Evolutionary conservation across 2,329 filamentous ascomycete species (phyloP), one percentile per base, ranked within the genome.

Genomic region (Colletotrichum orchidophilum): DNA sequence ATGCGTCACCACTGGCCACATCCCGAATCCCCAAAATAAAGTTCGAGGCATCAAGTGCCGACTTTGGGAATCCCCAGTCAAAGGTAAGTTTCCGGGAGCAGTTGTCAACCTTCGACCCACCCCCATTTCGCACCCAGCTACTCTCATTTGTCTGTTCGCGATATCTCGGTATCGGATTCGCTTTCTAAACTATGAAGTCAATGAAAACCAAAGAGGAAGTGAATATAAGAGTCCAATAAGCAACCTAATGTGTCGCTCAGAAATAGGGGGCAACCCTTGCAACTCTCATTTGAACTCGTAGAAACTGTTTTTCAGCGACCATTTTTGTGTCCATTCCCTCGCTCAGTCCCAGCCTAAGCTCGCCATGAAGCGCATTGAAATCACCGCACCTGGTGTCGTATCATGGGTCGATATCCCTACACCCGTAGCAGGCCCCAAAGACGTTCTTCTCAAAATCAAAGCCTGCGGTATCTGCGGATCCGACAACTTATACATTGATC

Each of bases 391-490:
- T 0, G 57, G 64, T 5, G n/a, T 35, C 3, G n/a, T 62, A 6
- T 52, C 55, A 15, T 66, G 64, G 64, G 64, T 66, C 18, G 57
- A 66, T 3, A n/a, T 54, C 31, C 64, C 64, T 3, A 31, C 21
- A 9, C 64, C 64, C 12, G 35, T 54, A 7, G 35, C 46, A 3
- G 64, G 64, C 2, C 64, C 64, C 1, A 61, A 62, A 3, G 64
- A 66, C 26, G 31, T 66, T 5, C 64, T 66, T 11, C 35, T 66
- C 0, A 62, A 62, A 7, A 66, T 66, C 31, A 62, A 66, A 11
- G 64, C 64, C 0, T 66, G 64, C 64, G 64, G 64, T 3, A 62
- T 62, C n/a, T 66, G 64, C 57, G 64, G 64, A 18, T 66, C 64
- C 8, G 64, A 66, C n/a, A 31, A 29, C 0, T 31, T 66, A 3